A percentile compares a stretch with the other conserved stretches of the same genome.
phyloP scores from a whole-genome alignment of 148 eudicot genomes.

The Arctostaphylos glauca region DNA sequence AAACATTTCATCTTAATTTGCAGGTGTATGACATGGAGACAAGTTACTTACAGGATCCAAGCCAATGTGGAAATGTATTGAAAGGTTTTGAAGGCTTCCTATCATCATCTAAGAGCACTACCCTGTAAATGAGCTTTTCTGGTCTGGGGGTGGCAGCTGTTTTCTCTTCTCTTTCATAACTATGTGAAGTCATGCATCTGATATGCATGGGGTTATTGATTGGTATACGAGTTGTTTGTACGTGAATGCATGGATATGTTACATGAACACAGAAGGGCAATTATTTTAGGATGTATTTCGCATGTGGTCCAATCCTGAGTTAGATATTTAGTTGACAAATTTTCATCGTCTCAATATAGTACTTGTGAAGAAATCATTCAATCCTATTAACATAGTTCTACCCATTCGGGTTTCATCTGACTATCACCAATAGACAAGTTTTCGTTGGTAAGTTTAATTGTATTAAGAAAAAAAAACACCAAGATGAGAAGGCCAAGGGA shows the following conservation, averaged over 20 bases:
- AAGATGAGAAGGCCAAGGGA: neutral
- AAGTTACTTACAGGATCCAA: slow-evolving; percentile 84
- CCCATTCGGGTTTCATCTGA: neutral
- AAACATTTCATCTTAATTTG: slow-evolving; percentile 7
- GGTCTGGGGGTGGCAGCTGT: neutral
- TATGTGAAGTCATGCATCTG: slow-evolving; percentile 1
- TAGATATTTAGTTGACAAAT: neutral
- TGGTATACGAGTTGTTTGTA: too few relatives aligned
- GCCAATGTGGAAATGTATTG: slow-evolving; percentile 89
- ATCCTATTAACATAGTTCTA: neutral
- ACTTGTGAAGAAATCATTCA: neutral
- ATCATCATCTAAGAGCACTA: slow-evolving; percentile 82
- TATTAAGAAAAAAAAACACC: neutral
- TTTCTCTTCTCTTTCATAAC: neutral
- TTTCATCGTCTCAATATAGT: neutral
- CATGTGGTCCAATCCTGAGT: neutral
- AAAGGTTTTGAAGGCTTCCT: slow-evolving; percentile 95
- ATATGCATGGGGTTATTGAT: neutral
- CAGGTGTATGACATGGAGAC: slow-evolving; percentile 99
- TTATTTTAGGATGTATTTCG: neutral
- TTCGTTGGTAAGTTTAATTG: neutral
- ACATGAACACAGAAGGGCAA: neutral
- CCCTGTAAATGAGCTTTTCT: slow-evolving; percentile 44
- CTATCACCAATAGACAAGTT: neutral
- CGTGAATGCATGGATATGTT: neutral